Evolutionary conservation across 257 asterid genomes (phyloP), one percentile per base, ranked within the genome.

Genomic region (Osmanthus fragrans): DNA sequence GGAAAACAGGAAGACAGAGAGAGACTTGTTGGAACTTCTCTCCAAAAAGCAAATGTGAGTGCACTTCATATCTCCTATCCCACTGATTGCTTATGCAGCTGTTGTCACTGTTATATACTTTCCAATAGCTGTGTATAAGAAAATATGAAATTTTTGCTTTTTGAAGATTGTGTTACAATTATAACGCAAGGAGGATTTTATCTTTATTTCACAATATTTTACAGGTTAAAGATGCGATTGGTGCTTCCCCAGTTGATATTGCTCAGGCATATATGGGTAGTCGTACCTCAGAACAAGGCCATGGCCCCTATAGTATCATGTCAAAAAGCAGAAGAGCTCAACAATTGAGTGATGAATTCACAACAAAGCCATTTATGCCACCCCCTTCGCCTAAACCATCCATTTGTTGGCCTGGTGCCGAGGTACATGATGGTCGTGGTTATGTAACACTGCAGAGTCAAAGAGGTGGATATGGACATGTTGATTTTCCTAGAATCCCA

Each of bases 201-300:
- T 33, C 27, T 40, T 73, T 40, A 40, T 47, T 76, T 70, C 74
- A 65, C 72, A 74, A 80, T 71, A 27, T 77, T 81, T 64, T 83
- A 80, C 88, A 94, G 98, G 91, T 86, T 58, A 86, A 84, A 45
- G 86, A 73, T 85, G 91, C 84, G 75, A 90, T 88, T 83, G 82
- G 91, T 82, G 91, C 97, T 75, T 90, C 97, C 10, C 97, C 97
- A 56, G 84, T 96, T 72, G 97, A 93, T 77, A 85, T 96, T 86
- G 99, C 99, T 49, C 94, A 88, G 84, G 96, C 97, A 67, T 96
- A 87, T 84, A 96, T 96, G 97, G 90, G 97, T 83, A 79, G 87
- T 80, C 90, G 97, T 73, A 82, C 80, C 71, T 60, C 86, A 34
- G 97, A 87, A 73, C 86, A 79, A 76, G 90, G 90, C 60, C 84